Base-by-base conservation (phyloP, 2,329 filamentous ascomycete species). In the Chaetomiaceae sp. region DNA sequence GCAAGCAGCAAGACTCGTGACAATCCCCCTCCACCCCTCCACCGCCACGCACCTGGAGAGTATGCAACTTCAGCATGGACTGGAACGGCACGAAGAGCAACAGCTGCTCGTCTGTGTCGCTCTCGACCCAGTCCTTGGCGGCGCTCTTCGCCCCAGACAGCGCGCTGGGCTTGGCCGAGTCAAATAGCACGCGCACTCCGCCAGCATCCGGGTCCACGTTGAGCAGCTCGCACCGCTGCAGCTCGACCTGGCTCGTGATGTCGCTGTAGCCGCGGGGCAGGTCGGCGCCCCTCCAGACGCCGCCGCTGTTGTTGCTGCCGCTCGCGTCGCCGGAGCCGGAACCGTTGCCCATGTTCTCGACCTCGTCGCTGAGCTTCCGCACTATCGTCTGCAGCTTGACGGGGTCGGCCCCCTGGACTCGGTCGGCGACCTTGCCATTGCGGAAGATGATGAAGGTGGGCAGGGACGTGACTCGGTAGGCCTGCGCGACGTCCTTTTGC, bases 41-140 rank as follows among this genome's bases (percentile, higher is more conserved):
- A n/a, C n/a, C 14, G 10, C 19, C 20, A 57, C 70, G 51, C 70
- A 81, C 81, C 73, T 85, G 82, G 27, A 86, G 71, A 10, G 89
- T 91, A 71, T 96, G 92, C 45, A 97, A 78, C 75, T 97, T 99
- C 58, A 96, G 68, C 42, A 83, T 88, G 27, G 86, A 82, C 68
- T 91, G 86, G 72, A 99, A 96, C 1, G 93, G 92, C 51, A 95
- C 77, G 70, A 85, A 97, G 41, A 99, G 78, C 79, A 97, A 87
- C 55, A 99, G 75, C 74, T 99, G 93, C 72, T 97, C 91, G 65
- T 99, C 93, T 31, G 92, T 95, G 65, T 96, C 92, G 68, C 89
- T 96, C 75, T 96, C 89, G 19, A 97, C 84, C 85, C 88, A 97
- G 70, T 99, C 92, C 65, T 81, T 82, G 30, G 73, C 70, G 9